These are phyloP conservation scores for Cyclotella kingstonii DNA, from an alignment of 108 stramenopile genomes.

Conservation along the genomic window DNA sequence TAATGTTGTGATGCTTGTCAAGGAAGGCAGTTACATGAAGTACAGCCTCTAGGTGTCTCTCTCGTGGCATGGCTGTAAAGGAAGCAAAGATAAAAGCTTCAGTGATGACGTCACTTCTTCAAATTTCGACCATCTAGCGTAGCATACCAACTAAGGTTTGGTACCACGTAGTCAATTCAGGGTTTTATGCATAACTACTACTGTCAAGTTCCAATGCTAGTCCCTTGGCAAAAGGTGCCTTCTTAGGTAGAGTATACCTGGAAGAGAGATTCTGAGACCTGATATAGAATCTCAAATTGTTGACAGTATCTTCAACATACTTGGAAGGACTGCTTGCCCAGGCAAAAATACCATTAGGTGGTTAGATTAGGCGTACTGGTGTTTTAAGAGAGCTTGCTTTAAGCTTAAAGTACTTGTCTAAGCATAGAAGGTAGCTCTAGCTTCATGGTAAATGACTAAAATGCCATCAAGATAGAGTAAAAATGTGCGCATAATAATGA, in stretches of 20 bases:
- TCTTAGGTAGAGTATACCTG: neutral
- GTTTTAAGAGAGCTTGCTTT: slow-evolving; percentile 17
- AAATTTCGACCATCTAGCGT: slow-evolving; percentile 54
- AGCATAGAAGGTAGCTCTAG: neutral
- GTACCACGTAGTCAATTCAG: slow-evolving; percentile 9
- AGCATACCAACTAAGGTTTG: slow-evolving; percentile 34
- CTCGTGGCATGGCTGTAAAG: slow-evolving; percentile 33
- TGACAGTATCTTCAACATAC: slow-evolving; percentile 19
- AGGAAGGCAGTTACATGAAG: slow-evolving; percentile 39
- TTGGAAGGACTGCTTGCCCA: slow-evolving; percentile 22
- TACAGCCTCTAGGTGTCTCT: slow-evolving; percentile 45
- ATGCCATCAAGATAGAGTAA: slow-evolving; percentile 21
- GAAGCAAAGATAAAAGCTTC: slow-evolving; percentile 50
- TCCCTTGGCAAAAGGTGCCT: slow-evolving; percentile 6
- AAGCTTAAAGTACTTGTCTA: slow-evolving; percentile 6
- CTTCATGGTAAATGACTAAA: slow-evolving; percentile 13
- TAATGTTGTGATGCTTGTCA: slow-evolving; percentile 11
- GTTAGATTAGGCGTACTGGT: slow-evolving; percentile 42
- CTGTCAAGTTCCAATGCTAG: neutral
- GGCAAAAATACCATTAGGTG: slow-evolving; percentile 25
- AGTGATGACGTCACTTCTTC: slow-evolving; percentile 42
- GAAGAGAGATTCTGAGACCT: too few relatives aligned
- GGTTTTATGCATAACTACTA: too few relatives aligned
- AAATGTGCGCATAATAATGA: slow-evolving; percentile 47
- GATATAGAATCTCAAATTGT: slow-evolving; percentile 8